Evolutionary conservation across 805 yeast genomes (phyloP).

Genomic region (Jamesozyma hellenica): DNA sequence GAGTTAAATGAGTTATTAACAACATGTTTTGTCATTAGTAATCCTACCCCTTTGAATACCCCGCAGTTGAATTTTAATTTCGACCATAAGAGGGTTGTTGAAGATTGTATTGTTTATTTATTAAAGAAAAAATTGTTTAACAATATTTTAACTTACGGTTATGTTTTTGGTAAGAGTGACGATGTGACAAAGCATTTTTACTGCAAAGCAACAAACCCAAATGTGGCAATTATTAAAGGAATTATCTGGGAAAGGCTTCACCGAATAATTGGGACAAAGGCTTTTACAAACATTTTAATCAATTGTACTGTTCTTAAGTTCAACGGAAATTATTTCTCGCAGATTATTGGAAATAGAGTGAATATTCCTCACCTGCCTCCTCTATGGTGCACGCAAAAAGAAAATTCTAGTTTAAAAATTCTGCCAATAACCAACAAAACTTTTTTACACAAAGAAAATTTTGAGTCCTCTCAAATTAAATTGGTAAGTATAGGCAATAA

Average conservation of each 20-base stretch:
- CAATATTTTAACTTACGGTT: constrained; percentile 38
- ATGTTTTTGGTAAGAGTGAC: constrained; percentile 27
- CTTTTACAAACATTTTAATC: constrained; percentile 34
- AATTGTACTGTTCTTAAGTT: constrained; percentile 28
- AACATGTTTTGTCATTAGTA: not conserved
- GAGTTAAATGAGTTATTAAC: not conserved
- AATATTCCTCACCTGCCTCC: constrained; percentile 15
- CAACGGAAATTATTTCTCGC: constrained; percentile 6
- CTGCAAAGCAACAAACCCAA: constrained; percentile 31
- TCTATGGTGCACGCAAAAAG: constrained; percentile 6
- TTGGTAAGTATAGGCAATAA: not conserved
- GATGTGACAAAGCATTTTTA: constrained; percentile 24
- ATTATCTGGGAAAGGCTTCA: constrained; percentile 36
- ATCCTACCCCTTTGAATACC: not conserved
- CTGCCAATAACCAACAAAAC: not conserved
- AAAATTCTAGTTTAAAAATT: not conserved
- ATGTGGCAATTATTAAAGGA: constrained; percentile 34
- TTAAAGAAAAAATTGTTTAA: constrained; percentile 17
- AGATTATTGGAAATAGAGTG: constrained; percentile 17
- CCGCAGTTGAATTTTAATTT: not conserved
- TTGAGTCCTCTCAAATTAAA: not conserved
- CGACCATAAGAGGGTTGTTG: constrained; percentile 32
- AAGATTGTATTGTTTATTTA: constrained; percentile 31
- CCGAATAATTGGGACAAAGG: constrained; percentile 30
- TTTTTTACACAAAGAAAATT: not conserved